These are phyloP conservation scores for Endothia cerciana DNA, from an alignment of 2,329 filamentous ascomycete species.

Conservation along the genomic window DNA sequence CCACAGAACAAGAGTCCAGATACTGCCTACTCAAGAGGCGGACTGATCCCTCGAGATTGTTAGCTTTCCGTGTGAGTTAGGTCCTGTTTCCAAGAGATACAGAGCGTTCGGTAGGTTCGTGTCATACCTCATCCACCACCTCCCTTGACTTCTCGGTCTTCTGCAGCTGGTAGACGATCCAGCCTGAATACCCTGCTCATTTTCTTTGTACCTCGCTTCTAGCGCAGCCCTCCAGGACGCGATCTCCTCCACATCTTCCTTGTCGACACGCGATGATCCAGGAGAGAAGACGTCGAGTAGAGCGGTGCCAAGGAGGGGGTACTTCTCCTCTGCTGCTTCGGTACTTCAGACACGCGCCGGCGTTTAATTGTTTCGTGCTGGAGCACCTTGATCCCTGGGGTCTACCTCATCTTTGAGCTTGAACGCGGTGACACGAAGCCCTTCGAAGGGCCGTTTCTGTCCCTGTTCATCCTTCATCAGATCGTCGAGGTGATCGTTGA, in stretches of 20 bases:
- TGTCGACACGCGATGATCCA: background rate
- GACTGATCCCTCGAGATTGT: background rate
- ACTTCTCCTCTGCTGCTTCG: background rate
- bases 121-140: background rate
- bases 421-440: too few species aligned
- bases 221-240: background rate
- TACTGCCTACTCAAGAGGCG: background rate
- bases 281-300: background rate
- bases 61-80: background rate
- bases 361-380: background rate
- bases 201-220: background rate
- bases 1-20: background rate
- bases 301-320: background rate
- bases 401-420: too few species aligned
- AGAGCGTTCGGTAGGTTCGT: background rate
- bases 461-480: too few species aligned
- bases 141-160: background rate
- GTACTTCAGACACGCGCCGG: background rate
- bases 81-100: background rate
- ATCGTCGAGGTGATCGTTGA: background rate
- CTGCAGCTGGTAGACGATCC: background rate
- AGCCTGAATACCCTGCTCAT: background rate
- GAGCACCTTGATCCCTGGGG: too few species aligned
- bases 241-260: background rate
- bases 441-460: too few species aligned